A percentile compares a stretch with the other conserved stretches of the same genome.
Evolutionary conservation across 225 moss, liverwort and hornwort genomes (phyloP).

Genomic region (Sphagnum tenellum): DNA sequence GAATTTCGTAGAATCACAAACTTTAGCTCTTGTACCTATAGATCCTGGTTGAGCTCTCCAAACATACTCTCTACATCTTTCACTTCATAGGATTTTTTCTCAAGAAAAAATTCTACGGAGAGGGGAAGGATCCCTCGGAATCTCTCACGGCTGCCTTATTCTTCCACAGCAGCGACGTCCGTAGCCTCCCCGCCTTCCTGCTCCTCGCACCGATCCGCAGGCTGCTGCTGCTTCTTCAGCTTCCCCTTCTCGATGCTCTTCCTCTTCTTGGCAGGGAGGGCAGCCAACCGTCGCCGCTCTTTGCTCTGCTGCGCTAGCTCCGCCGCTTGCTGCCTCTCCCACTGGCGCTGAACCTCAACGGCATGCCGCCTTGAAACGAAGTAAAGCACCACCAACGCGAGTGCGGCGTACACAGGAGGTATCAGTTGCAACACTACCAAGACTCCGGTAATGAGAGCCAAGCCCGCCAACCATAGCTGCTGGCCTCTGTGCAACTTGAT

Average conservation of each 20-base stretch:
- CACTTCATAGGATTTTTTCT: no score
- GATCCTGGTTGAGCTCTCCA: no score
- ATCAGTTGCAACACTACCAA: constrained; percentile 22
- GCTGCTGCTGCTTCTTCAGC: constrained; percentile 10
- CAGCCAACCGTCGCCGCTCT: constrained; percentile 30
- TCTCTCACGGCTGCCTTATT: no score
- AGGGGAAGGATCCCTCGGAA: no score
- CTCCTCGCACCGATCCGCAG: neutral
- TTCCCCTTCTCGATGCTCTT: constrained; percentile 33
- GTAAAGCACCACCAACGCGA: constrained; percentile 37
- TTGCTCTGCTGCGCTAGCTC: constrained; percentile 25
- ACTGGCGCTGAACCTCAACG: constrained; percentile 39
- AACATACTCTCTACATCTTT: no score
- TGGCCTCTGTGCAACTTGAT: constrained; percentile 45
- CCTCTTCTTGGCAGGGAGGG: constrained; percentile 32
- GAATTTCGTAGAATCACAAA: no score
- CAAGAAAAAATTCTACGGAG: no score
- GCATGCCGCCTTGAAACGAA: constrained; percentile 50
- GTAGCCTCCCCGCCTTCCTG: constrained; percentile 16
- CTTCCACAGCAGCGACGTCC: neutral
- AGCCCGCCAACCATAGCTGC: constrained; percentile 40
- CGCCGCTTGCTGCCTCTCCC: constrained; percentile 20
- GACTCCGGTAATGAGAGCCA: constrained; percentile 28
- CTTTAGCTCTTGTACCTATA: no score
- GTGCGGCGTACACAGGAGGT: constrained; percentile 21